A percentile compares a stretch with the other conserved stretches of the same genome.
Evolutionary conservation across 2,329 filamentous ascomycete species (phyloP).

Genomic region (Penicillium occitanis): DNA sequence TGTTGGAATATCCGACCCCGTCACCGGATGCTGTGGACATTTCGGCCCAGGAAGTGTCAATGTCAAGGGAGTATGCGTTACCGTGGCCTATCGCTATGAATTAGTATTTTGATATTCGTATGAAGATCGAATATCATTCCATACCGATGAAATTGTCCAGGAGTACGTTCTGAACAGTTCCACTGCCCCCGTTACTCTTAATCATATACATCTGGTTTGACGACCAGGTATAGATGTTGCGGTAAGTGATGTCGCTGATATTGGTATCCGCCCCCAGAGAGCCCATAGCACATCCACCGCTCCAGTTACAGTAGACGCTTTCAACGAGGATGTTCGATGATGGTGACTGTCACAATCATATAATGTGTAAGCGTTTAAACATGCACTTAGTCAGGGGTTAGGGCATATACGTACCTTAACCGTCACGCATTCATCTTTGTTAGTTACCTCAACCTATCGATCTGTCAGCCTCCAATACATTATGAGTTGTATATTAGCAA

Average conservation of each 20-base stretch:
- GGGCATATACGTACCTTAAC: conserved; percentile 44
- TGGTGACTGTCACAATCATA: conserved; percentile 40
- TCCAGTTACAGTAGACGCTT: conserved; percentile 62
- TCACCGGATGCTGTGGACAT: conserved; percentile 45
- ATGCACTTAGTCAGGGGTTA: not conserved
- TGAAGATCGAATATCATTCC: not conserved
- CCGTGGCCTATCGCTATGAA: conserved; percentile 45
- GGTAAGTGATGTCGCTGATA: conserved; percentile 55
- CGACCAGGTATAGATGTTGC: conserved; percentile 59
- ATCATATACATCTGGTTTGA: conserved; percentile 65
- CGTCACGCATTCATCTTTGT: conserved; percentile 63
- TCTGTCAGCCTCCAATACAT: not conserved
- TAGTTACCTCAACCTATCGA: conserved; percentile 48
- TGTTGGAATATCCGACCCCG: conserved; percentile 55
- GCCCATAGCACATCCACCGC: conserved; percentile 59
- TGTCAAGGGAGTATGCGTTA: conserved; percentile 59
- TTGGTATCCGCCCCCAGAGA: conserved; percentile 52
- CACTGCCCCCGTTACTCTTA: conserved; percentile 60
- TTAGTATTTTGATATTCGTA: not conserved
- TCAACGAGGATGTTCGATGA: conserved; percentile 59
- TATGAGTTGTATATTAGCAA: not conserved
- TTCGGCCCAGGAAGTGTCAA: conserved; percentile 56
- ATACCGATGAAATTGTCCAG: conserved; percentile 58
- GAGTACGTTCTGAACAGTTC: conserved; percentile 51
- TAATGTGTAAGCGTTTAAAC: not conserved